Evolutionary conservation across 345 rosid genomes (phyloP).

Genomic region (Sonneratia caseolaris): DNA sequence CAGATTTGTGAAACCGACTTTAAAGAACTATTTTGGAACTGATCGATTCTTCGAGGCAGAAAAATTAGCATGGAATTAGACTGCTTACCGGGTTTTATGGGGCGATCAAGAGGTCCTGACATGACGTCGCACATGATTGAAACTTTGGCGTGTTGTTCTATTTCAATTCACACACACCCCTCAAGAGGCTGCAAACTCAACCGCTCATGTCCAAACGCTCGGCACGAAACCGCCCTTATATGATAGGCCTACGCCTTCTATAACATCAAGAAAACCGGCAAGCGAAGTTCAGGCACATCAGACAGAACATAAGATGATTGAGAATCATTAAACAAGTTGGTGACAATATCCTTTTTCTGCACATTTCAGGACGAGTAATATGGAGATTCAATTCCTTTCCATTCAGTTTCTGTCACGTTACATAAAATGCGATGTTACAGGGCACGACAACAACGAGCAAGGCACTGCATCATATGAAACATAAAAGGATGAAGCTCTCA

Average conservation of each 20-base stretch:
- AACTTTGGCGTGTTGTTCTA: not conserved
- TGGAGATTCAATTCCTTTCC: too few relatives aligned
- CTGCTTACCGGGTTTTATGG: slow-evolving; percentile 24
- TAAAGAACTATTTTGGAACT: not conserved
- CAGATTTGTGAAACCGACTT: not conserved
- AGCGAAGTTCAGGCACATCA: not conserved
- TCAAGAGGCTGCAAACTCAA: slow-evolving; percentile 6
- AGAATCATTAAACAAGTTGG: too few relatives aligned
- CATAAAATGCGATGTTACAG: too few relatives aligned
- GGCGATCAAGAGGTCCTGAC: slow-evolving; percentile 35
- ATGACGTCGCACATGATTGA: slow-evolving; percentile 36
- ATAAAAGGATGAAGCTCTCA: too few relatives aligned
- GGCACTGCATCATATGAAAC: too few relatives aligned
- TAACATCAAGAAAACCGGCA: not conserved
- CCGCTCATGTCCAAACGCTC: slow-evolving; percentile 10
- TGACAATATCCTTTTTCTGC: too few relatives aligned
- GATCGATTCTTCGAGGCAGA: too few relatives aligned
- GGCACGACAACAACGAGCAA: too few relatives aligned
- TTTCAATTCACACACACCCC: slow-evolving; percentile 9
- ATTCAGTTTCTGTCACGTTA: too few relatives aligned
- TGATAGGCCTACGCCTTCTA: not conserved
- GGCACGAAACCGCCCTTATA: not conserved
- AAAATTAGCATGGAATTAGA: too few relatives aligned
- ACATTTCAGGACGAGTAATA: too few relatives aligned
- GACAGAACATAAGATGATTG: too few relatives aligned